Evolutionary conservation across 2,329 filamentous ascomycete genomes (phyloP).

Genomic region (Hypomyces perniciosus): DNA sequence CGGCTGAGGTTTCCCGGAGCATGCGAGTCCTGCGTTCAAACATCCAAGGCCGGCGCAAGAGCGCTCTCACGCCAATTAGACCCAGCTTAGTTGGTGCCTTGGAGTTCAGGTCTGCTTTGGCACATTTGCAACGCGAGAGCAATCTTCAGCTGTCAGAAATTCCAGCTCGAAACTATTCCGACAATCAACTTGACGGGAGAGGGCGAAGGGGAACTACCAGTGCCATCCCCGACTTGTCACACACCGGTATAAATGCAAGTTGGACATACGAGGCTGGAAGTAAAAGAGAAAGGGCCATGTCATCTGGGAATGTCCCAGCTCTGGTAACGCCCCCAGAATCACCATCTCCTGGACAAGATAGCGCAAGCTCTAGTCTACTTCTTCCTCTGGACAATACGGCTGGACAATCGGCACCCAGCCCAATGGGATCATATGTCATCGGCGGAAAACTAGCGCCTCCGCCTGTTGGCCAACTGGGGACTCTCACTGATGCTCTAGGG

Average conservation of each 20-base stretch:
- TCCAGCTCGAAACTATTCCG: conserved; percentile 51
- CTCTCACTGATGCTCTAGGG: neutral
- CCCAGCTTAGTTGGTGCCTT: conserved; percentile 89
- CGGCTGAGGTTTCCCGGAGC: conserved; percentile 81
- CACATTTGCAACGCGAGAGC: conserved; percentile 76
- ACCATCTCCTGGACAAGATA: neutral
- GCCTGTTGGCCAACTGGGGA: conserved; percentile 24
- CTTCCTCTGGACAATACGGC: conserved; percentile 4
- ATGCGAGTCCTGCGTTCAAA: conserved; percentile 76
- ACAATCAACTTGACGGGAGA: conserved; percentile 22
- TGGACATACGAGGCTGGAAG: conserved; percentile 6
- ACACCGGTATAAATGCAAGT: conserved; percentile 10
- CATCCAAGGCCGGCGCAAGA: conserved; percentile 49
- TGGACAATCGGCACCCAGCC: conserved; percentile 24
- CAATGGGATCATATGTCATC: conserved; percentile 29
- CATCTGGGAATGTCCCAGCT: conserved; percentile 10
- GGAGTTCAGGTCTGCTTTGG: conserved; percentile 86
- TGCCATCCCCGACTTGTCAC: conserved; percentile 17
- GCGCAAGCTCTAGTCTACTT: neutral
- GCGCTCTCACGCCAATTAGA: conserved; percentile 76
- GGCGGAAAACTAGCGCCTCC: conserved; percentile 38
- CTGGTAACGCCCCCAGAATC: conserved; percentile 4
- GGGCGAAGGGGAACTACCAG: conserved; percentile 24
- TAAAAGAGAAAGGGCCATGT: conserved; percentile 17
- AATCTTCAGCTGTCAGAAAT: conserved; percentile 68